Evolutionary conservation across 78 protist genomes (phyloP).

Genomic region (Cyanophora paradoxa): DNA sequence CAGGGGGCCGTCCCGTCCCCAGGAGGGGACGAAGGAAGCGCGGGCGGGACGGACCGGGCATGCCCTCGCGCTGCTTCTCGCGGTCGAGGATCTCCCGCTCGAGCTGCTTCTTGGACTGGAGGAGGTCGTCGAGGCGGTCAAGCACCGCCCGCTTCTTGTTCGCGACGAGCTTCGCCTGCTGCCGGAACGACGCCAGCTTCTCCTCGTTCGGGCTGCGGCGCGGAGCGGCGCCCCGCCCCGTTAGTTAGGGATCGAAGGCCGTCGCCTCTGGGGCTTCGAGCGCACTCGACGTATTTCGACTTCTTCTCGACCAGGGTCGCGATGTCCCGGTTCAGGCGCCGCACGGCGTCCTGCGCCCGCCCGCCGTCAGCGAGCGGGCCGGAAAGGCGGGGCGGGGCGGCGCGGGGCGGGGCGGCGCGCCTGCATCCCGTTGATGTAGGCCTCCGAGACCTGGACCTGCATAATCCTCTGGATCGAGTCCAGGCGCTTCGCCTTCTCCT

Average conservation of each 20-base stretch:
- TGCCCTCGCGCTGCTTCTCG: neutral
- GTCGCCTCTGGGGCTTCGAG: too few relatives aligned
- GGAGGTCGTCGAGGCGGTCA: neutral
- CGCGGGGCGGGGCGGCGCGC: neutral
- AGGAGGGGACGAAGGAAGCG: neutral
- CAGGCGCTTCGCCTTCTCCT: slow-evolving; percentile 1
- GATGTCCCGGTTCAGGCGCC: neutral
- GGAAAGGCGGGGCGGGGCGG: too few relatives aligned
- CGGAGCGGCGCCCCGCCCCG: neutral
- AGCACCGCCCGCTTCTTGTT: neutral
- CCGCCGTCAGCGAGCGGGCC: too few relatives aligned
- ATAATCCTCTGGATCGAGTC: neutral
- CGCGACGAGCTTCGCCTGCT: slow-evolving; percentile 16
- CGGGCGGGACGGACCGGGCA: neutral
- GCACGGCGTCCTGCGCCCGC: neutral
- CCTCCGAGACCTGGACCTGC: slow-evolving; percentile 6
- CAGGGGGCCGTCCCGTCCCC: slow-evolving; percentile 3
- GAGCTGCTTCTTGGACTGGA: neutral
- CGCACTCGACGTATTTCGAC: neutral
- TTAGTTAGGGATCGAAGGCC: neutral
- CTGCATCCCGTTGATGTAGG: slow-evolving; percentile 1
- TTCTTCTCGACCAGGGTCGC: neutral
- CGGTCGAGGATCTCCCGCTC: neutral
- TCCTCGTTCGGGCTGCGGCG: neutral
- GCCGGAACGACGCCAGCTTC: slow-evolving; percentile 20